Evolutionary conservation across 805 yeast species (phyloP).

Genomic region (Pichia californica): DNA sequence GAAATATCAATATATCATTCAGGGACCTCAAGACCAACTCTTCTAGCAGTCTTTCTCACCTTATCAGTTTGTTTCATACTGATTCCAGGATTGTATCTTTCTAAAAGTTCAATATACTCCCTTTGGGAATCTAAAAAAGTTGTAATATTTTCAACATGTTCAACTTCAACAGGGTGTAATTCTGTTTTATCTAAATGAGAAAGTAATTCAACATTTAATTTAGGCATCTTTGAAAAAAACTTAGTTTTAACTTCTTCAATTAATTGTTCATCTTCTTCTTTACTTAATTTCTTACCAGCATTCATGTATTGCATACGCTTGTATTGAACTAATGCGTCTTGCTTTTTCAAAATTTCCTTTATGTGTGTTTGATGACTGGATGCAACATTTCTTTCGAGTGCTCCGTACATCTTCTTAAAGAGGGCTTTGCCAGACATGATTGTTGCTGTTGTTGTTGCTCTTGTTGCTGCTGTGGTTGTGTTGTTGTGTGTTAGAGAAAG

Average conservation of each 20-base stretch:
- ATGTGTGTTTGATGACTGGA: slow-evolving; percentile 33
- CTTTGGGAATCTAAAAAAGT: slow-evolving; percentile 67
- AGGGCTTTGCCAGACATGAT: slow-evolving; percentile 21
- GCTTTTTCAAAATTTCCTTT: slow-evolving; percentile 36
- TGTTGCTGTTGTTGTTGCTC: neutral
- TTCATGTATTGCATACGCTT: slow-evolving; percentile 40
- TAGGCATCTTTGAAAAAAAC: slow-evolving; percentile 24
- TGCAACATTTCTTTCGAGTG: slow-evolving; percentile 33
- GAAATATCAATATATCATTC: slow-evolving; percentile 23
- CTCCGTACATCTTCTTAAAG: slow-evolving; percentile 31
- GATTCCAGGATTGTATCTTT: slow-evolving; percentile 81
- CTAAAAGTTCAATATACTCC: slow-evolving; percentile 68
- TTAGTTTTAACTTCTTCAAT: slow-evolving; percentile 29
- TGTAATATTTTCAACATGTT: slow-evolving; percentile 52
- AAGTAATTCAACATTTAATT: slow-evolving; percentile 21
- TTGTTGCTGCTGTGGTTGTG: no score
- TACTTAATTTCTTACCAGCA: slow-evolving; percentile 30
- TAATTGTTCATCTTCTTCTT: slow-evolving; percentile 30
- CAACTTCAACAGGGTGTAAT: slow-evolving; percentile 18
- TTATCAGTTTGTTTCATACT: slow-evolving; percentile 72
- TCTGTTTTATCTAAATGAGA: slow-evolving; percentile 23
- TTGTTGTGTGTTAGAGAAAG: no score
- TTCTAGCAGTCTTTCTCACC: slow-evolving; percentile 71
- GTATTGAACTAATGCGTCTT: slow-evolving; percentile 41
- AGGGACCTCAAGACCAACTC: slow-evolving; percentile 80